Conservation (phyloP, 208 protist species). For the Naegleria fowleri region DNA sequence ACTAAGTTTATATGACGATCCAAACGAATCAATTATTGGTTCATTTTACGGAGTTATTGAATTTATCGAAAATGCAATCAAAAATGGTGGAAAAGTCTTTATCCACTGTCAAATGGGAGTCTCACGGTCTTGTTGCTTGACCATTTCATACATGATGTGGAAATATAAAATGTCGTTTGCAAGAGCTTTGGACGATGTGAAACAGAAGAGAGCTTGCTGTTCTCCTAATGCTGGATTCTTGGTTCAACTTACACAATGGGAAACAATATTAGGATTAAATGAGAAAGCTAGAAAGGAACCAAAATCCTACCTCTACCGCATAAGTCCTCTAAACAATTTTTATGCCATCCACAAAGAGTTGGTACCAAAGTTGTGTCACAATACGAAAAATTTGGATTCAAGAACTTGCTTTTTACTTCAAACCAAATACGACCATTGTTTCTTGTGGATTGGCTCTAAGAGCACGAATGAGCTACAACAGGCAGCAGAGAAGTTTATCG, state of each 20-base stretch:
- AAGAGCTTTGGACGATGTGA: slow-evolving; percentile 9
- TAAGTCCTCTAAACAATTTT: slow-evolving; percentile 7
- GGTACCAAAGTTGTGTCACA: background rate
- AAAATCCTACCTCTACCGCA: background rate
- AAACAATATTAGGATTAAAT: slow-evolving; percentile 15
- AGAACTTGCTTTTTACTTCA: slow-evolving; percentile 20
- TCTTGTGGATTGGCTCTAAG: background rate
- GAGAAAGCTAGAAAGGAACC: background rate
- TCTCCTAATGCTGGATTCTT: slow-evolving; percentile 25
- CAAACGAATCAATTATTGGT: background rate
- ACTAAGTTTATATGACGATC: background rate
- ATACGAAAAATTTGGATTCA: background rate
- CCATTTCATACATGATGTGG: slow-evolving; percentile 27
- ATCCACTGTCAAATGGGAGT: slow-evolving; percentile 26
- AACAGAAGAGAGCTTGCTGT: background rate
- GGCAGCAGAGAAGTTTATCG: background rate
- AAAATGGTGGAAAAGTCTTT: slow-evolving; percentile 23
- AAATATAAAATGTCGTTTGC: background rate
- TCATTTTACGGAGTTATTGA: background rate
- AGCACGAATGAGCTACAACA: background rate
- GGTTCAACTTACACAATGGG: slow-evolving; percentile 13
- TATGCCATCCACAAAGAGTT: background rate
- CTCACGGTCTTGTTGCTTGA: background rate
- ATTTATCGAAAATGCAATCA: slow-evolving; percentile 28
- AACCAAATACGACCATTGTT: background rate